Percentiles rank a stretch among this genome's conserved stretches.
These are phyloP conservation scores for Phialophora expanda DNA, from an alignment of 2,329 filamentous ascomycete genomes.

Conservation along the genomic window DNA sequence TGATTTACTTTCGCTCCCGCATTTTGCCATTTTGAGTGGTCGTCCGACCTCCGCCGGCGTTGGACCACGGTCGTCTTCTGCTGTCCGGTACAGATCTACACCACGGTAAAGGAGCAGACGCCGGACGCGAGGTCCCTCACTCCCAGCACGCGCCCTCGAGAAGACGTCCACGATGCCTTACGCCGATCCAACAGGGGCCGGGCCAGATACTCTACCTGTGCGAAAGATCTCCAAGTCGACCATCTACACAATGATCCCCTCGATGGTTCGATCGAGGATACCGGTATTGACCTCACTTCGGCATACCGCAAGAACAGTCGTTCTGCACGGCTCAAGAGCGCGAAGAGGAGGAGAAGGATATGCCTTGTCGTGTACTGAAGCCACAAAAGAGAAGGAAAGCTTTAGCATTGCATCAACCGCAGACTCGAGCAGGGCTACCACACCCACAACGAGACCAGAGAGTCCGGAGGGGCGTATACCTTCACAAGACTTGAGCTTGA, in stretches of 20 bases:
- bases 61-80: neutral
- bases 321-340: slow-evolving; percentile 15
- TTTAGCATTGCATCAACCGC: slow-evolving; percentile 25
- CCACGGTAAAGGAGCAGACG: neutral
- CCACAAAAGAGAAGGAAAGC: slow-evolving; percentile 25
- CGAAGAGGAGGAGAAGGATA: slow-evolving; percentile 24
- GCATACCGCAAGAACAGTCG: slow-evolving; percentile 26
- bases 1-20: neutral
- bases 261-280: slow-evolving; percentile 32
- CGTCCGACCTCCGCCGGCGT: neutral
- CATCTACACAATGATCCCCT: slow-evolving; percentile 36
- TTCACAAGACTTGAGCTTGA: slow-evolving; percentile 26
- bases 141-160: neutral
- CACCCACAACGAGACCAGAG: slow-evolving; percentile 29
- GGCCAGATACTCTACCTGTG: neutral
- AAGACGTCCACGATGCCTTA: neutral
- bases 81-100: neutral
- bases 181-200: neutral
- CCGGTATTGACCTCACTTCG: slow-evolving; percentile 31
- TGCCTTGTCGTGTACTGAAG: slow-evolving; percentile 23
- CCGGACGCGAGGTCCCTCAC: neutral
- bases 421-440: slow-evolving; percentile 26
- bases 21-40: neutral
- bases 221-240: slow-evolving; percentile 20
- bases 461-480: slow-evolving; percentile 23